Percentiles rank a stretch among this genome's conserved stretches.
phyloP scores from a whole-genome alignment of 2,329 filamentous ascomycete species.

The Curvularia hawaiiensis region DNA sequence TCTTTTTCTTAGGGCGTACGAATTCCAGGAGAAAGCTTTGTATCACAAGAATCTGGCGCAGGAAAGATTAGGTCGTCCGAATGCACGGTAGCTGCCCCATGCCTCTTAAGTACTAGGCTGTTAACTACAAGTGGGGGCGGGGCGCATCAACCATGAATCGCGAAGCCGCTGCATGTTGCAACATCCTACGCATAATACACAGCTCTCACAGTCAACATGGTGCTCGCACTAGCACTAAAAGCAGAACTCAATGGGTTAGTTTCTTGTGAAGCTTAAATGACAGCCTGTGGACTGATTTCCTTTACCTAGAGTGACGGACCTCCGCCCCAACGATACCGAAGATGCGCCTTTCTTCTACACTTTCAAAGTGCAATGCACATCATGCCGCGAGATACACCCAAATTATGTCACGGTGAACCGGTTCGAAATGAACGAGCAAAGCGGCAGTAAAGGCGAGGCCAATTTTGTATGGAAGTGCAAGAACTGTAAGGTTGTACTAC shows the following conservation, averaged over 20 bases:
- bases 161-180: slow-evolving; percentile 8
- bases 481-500: slow-evolving; percentile 79
- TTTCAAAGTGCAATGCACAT: slow-evolving; percentile 98
- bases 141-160: slow-evolving; percentile 10
- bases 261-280: neutral
- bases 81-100: slow-evolving; percentile 10
- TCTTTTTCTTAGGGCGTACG: neutral
- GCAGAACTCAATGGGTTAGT: slow-evolving; percentile 46
- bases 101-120: neutral
- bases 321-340: slow-evolving; percentile 81
- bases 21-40: neutral
- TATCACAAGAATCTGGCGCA: slow-evolving; percentile 1
- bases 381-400: slow-evolving; percentile 86
- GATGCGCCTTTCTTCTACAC: slow-evolving; percentile 93
- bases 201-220: slow-evolving; percentile 26
- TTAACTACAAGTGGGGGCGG: slow-evolving; percentile 20
- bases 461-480: slow-evolving; percentile 99
- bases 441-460: slow-evolving; percentile 90
- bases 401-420: slow-evolving; percentile 87
- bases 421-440: slow-evolving; percentile 89
- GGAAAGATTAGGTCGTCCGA: slow-evolving; percentile 8
- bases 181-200: neutral
- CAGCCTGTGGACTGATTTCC: neutral
- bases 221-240: slow-evolving; percentile 47
- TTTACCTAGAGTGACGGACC: slow-evolving; percentile 78